These are phyloP conservation scores for Fomitopsis serialis DNA, from an alignment of 768 basidiomycete species.

Conservation along the genomic window DNA sequence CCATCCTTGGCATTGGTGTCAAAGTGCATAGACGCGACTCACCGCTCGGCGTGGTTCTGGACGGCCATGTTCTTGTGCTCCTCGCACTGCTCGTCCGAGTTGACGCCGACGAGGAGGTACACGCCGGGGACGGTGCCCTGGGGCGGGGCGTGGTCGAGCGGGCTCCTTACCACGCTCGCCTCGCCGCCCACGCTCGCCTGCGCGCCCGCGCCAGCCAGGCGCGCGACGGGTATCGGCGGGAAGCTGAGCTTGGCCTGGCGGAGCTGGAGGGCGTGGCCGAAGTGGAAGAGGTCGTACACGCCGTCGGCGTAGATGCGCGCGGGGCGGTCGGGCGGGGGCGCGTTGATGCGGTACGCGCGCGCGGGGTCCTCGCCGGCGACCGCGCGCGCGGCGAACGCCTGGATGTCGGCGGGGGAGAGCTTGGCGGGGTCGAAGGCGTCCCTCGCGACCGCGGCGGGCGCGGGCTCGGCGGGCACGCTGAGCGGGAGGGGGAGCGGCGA, in stretches of 20 bases:
- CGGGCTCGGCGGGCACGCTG: constrained; percentile 8
- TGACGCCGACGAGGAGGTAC: constrained; percentile 90
- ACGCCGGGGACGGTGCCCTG: constrained; percentile 48
- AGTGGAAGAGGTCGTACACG: constrained; percentile 97
- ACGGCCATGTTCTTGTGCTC: constrained; percentile 77
- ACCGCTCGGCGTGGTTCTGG: constrained; percentile 89
- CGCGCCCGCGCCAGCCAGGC: background rate
- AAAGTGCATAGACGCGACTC: background rate
- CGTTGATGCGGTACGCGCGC: constrained; percentile 71
- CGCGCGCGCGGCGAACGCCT: constrained; percentile 66
- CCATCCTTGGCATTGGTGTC: background rate
- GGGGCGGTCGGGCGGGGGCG: constrained; percentile 75
- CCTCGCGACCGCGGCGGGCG: constrained; percentile 20
- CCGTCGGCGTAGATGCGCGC: constrained; percentile 93
- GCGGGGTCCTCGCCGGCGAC: constrained; percentile 63
- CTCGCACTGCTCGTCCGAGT: constrained; percentile 78
- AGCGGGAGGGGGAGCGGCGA: background rate
- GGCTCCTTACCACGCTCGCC: background rate
- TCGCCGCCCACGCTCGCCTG: background rate
- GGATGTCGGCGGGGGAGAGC: constrained; percentile 74
- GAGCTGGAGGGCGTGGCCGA: constrained; percentile 91
- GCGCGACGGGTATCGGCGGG: constrained; percentile 13
- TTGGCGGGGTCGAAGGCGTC: constrained; percentile 56
- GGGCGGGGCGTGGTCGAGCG: constrained; percentile 1
- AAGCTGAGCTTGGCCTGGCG: constrained; percentile 96